phyloP scores from a whole-genome alignment of 345 rosid species.

The Eucalyptus tenuipes region DNA sequence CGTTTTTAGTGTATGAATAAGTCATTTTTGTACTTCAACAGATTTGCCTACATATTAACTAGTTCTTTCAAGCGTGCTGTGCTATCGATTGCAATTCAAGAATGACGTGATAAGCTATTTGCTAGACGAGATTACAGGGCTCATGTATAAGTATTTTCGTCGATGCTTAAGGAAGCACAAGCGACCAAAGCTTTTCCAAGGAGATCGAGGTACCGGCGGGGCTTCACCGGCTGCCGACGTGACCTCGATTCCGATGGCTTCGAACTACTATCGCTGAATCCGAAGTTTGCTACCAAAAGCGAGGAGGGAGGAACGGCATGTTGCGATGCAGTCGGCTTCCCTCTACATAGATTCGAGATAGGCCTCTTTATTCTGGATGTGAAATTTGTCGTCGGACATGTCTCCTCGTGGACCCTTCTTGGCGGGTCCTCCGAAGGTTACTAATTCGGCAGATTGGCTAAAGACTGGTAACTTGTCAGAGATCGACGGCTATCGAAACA shows the following conservation, averaged over 20 bases:
- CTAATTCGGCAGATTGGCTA: no score
- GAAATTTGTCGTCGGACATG: background rate
- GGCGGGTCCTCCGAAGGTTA: no score
- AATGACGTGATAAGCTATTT: background rate
- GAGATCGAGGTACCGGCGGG: background rate
- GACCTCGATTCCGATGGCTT: background rate
- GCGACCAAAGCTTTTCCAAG: background rate
- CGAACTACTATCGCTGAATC: background rate
- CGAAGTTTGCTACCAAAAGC: no score
- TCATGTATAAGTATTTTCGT: background rate
- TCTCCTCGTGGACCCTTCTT: background rate
- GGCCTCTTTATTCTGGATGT: background rate
- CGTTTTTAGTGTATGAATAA: background rate
- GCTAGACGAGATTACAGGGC: background rate
- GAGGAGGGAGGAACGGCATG: background rate
- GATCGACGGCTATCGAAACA: no score
- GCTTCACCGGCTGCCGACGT: background rate
- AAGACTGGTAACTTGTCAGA: no score
- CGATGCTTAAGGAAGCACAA: background rate
- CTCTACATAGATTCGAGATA: background rate
- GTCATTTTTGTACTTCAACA: background rate
- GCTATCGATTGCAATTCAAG: background rate
- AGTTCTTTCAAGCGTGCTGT: background rate
- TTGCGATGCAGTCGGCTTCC: background rate
- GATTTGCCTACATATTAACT: background rate